These are phyloP conservation scores for Babesia bovis DNA, from an alignment of 169 alveolate species.

Conservation along the genomic window DNA sequence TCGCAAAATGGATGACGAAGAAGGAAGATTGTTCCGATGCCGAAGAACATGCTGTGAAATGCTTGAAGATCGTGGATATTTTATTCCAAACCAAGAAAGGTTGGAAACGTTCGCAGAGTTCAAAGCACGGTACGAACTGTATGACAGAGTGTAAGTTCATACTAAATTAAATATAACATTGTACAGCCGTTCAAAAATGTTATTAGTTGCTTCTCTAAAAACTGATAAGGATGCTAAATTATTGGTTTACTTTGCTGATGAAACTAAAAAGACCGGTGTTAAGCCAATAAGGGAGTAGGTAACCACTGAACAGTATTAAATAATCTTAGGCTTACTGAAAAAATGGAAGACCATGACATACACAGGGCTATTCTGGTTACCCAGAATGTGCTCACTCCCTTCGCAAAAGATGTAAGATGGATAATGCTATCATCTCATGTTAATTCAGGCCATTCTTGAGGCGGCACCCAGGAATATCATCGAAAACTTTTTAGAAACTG, in stretches of 20 bases:
- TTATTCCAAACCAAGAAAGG: conserved; percentile 82
- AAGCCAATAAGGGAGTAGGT: conserved; percentile 89
- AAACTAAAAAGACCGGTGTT: conserved; percentile 89
- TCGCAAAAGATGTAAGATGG: conserved; percentile 85
- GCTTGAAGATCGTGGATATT: conserved; percentile 90
- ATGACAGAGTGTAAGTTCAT: conserved; percentile 70
- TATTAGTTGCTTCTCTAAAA: conserved; percentile 81
- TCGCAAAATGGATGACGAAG: conserved; percentile 84
- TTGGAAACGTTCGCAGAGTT: conserved; percentile 83
- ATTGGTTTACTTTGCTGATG: conserved; percentile 89
- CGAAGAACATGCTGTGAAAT: conserved; percentile 89
- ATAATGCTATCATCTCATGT: background rate
- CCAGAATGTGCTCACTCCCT: conserved; percentile 88
- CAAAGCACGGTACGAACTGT: conserved; percentile 78
- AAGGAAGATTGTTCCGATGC: conserved; percentile 83
- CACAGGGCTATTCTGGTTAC: conserved; percentile 90
- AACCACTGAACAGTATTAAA: background rate
- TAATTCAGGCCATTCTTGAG: conserved; percentile 82
- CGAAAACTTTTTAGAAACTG: conserved; percentile 88
- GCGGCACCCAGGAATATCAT: conserved; percentile 90
- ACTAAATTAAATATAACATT: background rate
- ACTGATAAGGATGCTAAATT: conserved; percentile 81
- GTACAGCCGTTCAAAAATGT: conserved; percentile 81
- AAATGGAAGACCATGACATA: conserved; percentile 89
- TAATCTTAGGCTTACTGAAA: conserved; percentile 82